Percentiles rank a stretch among this genome's conserved stretches.
Conservation (phyloP, 2,329 filamentous ascomycete species). For the Fusarium sp. region DNA sequence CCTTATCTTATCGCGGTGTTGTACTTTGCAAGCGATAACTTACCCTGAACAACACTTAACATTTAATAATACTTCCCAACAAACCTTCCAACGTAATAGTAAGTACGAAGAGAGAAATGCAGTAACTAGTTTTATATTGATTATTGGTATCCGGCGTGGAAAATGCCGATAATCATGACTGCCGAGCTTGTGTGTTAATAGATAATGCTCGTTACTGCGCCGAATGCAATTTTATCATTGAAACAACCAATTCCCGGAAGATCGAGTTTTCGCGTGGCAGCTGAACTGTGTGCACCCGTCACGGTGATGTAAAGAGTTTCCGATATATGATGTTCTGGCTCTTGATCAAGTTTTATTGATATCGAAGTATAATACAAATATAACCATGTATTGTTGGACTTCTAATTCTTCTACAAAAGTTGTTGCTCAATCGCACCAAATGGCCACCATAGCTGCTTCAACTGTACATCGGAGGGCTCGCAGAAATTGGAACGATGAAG, state of each 20-base stretch:
- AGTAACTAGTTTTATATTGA: accelerated
- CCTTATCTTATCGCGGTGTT: background rate
- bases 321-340: no score
- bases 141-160: accelerated
- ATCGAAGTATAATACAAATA: accelerated
- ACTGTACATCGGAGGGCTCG: background rate
- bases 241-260: background rate
- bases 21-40: background rate
- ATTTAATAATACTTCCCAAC: no score
- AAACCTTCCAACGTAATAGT: accelerated
- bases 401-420: no score
- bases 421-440: background rate
- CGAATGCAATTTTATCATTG: accelerated
- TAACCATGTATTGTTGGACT: background rate
- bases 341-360: no score
- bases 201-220: background rate
- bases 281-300: accelerated
- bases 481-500: background rate
- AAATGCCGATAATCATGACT: background rate
- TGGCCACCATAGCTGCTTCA: no score
- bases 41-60: background rate
- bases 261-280: accelerated
- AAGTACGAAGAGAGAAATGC: background rate
- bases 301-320: accelerated
- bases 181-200: background rate